These are phyloP conservation scores for Magnusiomyces tetraspermus DNA, from an alignment of 1,139 yeast genomes.

Conservation along the genomic window DNA sequence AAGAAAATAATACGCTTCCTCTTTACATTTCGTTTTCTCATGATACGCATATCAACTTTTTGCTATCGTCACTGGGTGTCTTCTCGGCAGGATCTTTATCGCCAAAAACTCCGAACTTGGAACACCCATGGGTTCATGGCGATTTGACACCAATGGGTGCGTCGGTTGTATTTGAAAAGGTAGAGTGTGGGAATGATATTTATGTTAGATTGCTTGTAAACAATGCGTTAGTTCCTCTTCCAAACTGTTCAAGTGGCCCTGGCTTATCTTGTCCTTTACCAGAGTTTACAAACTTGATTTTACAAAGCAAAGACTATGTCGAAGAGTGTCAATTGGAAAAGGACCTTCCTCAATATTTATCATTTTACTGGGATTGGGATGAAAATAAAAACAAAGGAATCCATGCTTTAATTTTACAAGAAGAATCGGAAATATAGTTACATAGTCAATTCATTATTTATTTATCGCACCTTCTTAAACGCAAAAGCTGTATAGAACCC, in stretches of 20 bases:
- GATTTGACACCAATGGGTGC: slow-evolving; percentile 51
- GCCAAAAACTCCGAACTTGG: neutral
- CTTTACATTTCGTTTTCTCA: slow-evolving; percentile 41
- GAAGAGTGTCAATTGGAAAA: slow-evolving; percentile 3
- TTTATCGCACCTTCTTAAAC: slow-evolving; percentile 45
- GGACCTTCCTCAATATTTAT: slow-evolving; percentile 13
- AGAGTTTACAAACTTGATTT: slow-evolving; percentile 13
- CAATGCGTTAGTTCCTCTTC: slow-evolving; percentile 49
- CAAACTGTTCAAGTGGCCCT: slow-evolving; percentile 42
- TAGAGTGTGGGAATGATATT: slow-evolving; percentile 31
- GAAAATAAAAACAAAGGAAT: slow-evolving; percentile 6
- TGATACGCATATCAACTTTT: slow-evolving; percentile 43
- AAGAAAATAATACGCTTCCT: slow-evolving; percentile 17
- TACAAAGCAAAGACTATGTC: neutral
- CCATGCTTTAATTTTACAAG: too few species aligned
- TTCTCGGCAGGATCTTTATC: slow-evolving; percentile 33
- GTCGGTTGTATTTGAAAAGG: slow-evolving; percentile 42
- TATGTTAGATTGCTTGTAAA: slow-evolving; percentile 45
- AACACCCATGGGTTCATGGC: slow-evolving; percentile 38
- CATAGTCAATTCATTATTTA: neutral
- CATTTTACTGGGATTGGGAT: slow-evolving; percentile 17
- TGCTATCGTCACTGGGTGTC: slow-evolving; percentile 40
- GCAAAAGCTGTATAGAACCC: slow-evolving; percentile 76
- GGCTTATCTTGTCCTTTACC: slow-evolving; percentile 29
- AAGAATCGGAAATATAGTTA: neutral